Evolutionary conservation across 2,329 filamentous ascomycete genomes (phyloP).

Genomic region (Alternaria brassicicola): DNA sequence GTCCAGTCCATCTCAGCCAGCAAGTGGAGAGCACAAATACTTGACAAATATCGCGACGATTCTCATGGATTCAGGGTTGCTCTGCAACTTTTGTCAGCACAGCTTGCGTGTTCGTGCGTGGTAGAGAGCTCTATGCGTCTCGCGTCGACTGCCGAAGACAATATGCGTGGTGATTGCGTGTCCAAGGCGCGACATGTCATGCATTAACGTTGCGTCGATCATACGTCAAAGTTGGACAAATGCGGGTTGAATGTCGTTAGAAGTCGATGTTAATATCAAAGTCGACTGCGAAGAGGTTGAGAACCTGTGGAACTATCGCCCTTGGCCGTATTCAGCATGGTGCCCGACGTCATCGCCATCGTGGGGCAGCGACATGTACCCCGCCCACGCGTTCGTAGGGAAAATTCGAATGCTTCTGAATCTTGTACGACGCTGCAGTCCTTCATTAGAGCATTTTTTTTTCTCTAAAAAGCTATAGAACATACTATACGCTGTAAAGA

Average conservation of each 20-base stretch:
- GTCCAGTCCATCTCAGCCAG: background rate
- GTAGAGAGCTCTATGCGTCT: background rate
- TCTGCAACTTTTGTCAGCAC: background rate
- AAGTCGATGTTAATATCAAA: background rate
- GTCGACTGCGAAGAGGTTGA: constrained; percentile 1
- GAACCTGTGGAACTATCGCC: constrained; percentile 13
- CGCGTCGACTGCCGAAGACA: background rate
- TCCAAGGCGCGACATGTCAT: background rate
- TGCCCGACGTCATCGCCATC: constrained; percentile 20
- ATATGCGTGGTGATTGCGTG: background rate
- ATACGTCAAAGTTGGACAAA: background rate
- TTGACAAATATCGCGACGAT: background rate
- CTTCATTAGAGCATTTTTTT: too few species aligned
- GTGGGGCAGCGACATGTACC: constrained; percentile 21
- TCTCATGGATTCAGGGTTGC: background rate
- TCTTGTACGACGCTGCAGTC: too few species aligned
- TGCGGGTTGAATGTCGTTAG: background rate
- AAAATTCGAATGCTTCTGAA: too few species aligned
- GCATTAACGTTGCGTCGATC: background rate
- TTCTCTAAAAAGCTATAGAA: too few species aligned
- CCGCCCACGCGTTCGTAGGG: too few species aligned
- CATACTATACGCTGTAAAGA: too few species aligned
- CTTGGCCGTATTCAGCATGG: constrained; percentile 20
- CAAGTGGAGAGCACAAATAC: background rate
- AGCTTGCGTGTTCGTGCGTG: background rate